phyloP scores from a whole-genome alignment of 257 asterid species.

The Parsonsia alboflavescens region DNA sequence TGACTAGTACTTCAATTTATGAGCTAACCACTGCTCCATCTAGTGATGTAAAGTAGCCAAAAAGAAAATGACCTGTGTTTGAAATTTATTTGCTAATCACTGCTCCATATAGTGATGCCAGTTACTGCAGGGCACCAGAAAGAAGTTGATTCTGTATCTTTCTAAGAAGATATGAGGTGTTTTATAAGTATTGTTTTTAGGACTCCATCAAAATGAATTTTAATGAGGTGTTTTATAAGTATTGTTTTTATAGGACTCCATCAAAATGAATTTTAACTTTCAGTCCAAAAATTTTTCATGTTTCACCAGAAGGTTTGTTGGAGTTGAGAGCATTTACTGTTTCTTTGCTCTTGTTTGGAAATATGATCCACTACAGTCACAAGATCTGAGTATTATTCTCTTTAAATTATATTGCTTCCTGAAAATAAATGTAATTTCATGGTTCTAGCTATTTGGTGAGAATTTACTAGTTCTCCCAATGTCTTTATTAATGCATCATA shows the following conservation, averaged over 20 bases:
- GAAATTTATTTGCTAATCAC: not conserved
- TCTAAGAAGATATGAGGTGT: not conserved
- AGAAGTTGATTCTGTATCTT: not conserved
- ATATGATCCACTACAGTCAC: not conserved
- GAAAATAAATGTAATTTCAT: not conserved
- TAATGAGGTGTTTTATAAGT: not conserved
- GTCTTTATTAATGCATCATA: not conserved
- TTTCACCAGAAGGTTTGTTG: too few species aligned
- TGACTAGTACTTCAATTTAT: not conserved
- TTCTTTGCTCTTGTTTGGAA: not conserved
- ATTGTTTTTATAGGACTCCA: not conserved
- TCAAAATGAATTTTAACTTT: not conserved
- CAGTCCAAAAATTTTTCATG: not conserved
- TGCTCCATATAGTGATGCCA: not conserved
- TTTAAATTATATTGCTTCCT: not conserved
- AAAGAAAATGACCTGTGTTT: not conserved
- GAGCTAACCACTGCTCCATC: not conserved
- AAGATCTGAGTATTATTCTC: slow-evolving; percentile 2
- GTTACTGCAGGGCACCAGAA: not conserved
- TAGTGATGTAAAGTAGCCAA: not conserved
- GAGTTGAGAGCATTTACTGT: not conserved
- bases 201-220: not conserved
- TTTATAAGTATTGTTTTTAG: not conserved
- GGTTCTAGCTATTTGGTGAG: not conserved
- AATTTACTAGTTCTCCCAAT: not conserved